These are phyloP conservation scores for Stemphylium lycopersici DNA, from an alignment of 2,329 filamentous ascomycete genomes.

Conservation along the genomic window DNA sequence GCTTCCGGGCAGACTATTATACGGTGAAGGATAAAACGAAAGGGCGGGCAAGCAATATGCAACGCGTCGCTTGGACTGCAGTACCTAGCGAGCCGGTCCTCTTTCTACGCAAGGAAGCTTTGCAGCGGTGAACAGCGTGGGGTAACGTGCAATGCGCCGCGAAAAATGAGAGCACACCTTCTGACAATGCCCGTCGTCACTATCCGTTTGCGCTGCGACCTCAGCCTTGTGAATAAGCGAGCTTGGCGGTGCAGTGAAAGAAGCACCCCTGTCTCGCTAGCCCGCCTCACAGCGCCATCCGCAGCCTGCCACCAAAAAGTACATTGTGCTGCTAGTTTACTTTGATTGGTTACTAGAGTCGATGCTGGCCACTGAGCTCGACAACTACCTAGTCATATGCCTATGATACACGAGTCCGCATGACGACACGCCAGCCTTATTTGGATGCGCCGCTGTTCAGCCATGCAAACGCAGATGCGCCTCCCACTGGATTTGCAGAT, in stretches of 20 bases:
- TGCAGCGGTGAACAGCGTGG: conserved; percentile 23
- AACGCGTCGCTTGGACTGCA: conserved; percentile 27
- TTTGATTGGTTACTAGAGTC: background rate
- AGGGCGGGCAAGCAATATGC: conserved; percentile 10
- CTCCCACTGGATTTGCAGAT: conserved; percentile 81
- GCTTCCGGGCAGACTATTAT: conserved; percentile 43
- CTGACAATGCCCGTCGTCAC: conserved; percentile 28
- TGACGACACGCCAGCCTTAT: conserved; percentile 11
- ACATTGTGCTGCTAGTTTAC: background rate
- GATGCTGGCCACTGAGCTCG: background rate
- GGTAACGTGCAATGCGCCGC: conserved; percentile 29
- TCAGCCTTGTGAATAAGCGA: conserved; percentile 32
- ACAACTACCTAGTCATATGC: background rate
- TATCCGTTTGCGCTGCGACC: conserved; percentile 11
- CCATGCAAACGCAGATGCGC: conserved; percentile 94
- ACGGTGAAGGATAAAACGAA: conserved; percentile 11
- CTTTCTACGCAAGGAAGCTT: conserved; percentile 9
- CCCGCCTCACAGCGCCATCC: background rate
- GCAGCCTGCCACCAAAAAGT: background rate
- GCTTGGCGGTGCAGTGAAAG: conserved; percentile 17
- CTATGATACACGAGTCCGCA: background rate
- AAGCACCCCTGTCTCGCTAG: conserved; percentile 4
- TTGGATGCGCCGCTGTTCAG: conserved; percentile 62
- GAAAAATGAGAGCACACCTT: conserved; percentile 29
- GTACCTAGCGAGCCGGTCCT: conserved; percentile 7